These are phyloP conservation scores for Penstemon davidsonii DNA, from an alignment of 257 asterid species.

Conservation along the genomic window DNA sequence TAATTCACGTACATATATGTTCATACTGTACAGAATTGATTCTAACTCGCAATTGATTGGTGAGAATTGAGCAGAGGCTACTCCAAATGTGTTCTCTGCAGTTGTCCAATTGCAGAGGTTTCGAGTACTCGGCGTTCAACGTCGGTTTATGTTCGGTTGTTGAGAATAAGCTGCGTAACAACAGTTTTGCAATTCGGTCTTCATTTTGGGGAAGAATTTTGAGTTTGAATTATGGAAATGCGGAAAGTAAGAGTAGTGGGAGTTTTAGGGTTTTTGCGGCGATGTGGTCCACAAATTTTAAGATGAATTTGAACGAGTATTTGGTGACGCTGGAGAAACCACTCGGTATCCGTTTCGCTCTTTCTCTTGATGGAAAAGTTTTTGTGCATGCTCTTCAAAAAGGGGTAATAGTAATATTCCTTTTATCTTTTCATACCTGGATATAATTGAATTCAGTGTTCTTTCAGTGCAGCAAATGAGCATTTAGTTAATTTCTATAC, in stretches of 20 bases:
- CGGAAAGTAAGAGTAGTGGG: slow-evolving; percentile 25
- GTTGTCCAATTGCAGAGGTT: slow-evolving; percentile 46
- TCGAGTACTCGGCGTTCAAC: slow-evolving; percentile 34
- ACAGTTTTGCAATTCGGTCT: slow-evolving; percentile 29
- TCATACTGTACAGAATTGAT: neutral
- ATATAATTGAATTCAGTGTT: too few species aligned
- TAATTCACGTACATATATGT: neutral
- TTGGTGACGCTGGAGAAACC: slow-evolving; percentile 89
- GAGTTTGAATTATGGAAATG: slow-evolving; percentile 32
- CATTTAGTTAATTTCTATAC: too few species aligned
- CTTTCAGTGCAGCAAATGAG: too few species aligned
- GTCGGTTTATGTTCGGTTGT: slow-evolving; percentile 18
- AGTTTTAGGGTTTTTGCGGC: slow-evolving; percentile 34
- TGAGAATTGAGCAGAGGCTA: neutral
- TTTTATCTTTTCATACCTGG: too few species aligned
- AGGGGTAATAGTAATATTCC: slow-evolving; percentile 54
- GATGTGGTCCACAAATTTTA: slow-evolving; percentile 45
- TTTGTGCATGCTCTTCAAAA: slow-evolving; percentile 88
- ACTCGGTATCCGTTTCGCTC: slow-evolving; percentile 85
- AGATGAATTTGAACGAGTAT: slow-evolving; percentile 85
- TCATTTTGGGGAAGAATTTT: slow-evolving; percentile 50
- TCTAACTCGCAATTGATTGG: neutral
- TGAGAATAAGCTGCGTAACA: slow-evolving; percentile 21
- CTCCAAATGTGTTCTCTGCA: slow-evolving; percentile 55
- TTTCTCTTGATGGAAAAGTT: slow-evolving; percentile 76